These are phyloP conservation scores for Suillus variegatus DNA, from an alignment of 768 basidiomycete species.

Conservation along the genomic window DNA sequence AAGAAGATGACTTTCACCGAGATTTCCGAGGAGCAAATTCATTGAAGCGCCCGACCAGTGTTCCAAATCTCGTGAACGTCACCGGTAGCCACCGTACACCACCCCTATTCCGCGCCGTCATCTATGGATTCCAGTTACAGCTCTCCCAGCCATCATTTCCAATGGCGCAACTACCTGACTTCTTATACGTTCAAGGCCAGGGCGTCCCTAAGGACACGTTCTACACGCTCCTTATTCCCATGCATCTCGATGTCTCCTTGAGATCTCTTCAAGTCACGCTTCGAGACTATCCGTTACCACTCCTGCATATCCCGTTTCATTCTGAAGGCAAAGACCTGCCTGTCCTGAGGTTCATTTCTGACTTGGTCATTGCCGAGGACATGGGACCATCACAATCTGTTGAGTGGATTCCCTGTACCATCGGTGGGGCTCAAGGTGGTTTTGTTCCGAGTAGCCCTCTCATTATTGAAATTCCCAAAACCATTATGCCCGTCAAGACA, in stretches of 20 bases:
- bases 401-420: conserved; percentile 68
- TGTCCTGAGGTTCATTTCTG: conserved; percentile 67
- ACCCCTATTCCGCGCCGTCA: conserved; percentile 69
- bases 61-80: conserved; percentile 48
- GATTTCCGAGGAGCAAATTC: conserved; percentile 42
- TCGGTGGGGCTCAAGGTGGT: conserved; percentile 60
- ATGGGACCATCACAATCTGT: conserved; percentile 68
- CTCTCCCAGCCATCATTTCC: conserved; percentile 64
- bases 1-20: conserved; percentile 49
- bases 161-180: conserved; percentile 53
- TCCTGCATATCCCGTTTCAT: conserved; percentile 69
- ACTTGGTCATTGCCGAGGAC: conserved; percentile 88
- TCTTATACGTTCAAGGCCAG: conserved; percentile 64
- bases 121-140: conserved; percentile 59
- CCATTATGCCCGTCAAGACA: conserved; percentile 93
- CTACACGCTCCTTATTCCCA: conserved; percentile 80
- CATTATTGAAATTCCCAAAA: conserved; percentile 74
- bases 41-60: conserved; percentile 29
- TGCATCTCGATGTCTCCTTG: conserved; percentile 74
- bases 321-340: conserved; percentile 33
- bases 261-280: conserved; percentile 61
- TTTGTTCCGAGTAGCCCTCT: conserved; percentile 53
- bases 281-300: conserved; percentile 87
- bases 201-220: conserved; percentile 69
- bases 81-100: conserved; percentile 40